A percentile compares a stretch with the other conserved stretches of the same genome.
Conservation (phyloP, 2,329 filamentous ascomycete species). For the Ceratocystis alfenasii region DNA sequence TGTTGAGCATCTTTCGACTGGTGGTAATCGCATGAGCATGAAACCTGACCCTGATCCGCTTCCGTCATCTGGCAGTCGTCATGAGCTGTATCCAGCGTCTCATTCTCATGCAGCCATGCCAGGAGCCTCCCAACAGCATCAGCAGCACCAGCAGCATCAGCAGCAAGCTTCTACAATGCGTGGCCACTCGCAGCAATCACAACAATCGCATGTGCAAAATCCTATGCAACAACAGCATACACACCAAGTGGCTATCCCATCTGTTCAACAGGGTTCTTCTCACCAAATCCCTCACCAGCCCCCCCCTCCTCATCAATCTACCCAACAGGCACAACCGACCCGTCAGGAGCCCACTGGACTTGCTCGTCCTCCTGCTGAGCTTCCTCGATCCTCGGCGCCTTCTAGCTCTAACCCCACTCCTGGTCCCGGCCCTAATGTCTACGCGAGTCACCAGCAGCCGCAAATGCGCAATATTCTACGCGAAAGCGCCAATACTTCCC, state of each 20-base stretch:
- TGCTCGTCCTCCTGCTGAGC: background rate
- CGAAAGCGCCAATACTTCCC: slow-evolving; percentile 7
- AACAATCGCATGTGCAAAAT: slow-evolving; percentile 10
- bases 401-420: background rate
- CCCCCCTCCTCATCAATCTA: background rate
- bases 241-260: slow-evolving; percentile 1
- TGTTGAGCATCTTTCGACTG: slow-evolving; percentile 13
- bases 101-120: background rate
- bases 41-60: slow-evolving; percentile 16
- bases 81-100: slow-evolving; percentile 3
- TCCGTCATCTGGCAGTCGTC: background rate
- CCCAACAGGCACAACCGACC: background rate
- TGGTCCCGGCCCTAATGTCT: background rate
- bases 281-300: background rate
- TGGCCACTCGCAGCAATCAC: slow-evolving; percentile 1
- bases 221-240: slow-evolving; percentile 15
- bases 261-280: background rate
- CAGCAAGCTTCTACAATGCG: background rate
- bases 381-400: background rate
- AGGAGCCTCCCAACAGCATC: background rate
- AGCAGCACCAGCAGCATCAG: background rate
- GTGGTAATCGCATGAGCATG: slow-evolving; percentile 17
- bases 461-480: slow-evolving; percentile 17
- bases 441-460: background rate
- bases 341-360: background rate